Conservation (phyloP, 2,329 filamentous ascomycete genomes). For the Aureobasidium leucospermi region DNA sequence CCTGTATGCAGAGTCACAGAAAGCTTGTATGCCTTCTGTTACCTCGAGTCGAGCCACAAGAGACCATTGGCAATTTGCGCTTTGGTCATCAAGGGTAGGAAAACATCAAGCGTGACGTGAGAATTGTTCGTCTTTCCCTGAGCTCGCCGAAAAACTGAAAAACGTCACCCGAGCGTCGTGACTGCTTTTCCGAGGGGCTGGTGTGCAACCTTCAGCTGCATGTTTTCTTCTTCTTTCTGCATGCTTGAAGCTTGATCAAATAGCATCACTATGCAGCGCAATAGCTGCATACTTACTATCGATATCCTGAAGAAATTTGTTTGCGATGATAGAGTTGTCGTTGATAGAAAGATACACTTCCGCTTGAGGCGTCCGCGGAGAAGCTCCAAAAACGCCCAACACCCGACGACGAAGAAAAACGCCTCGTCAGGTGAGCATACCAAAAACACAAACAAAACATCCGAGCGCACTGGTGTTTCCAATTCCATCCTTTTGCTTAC, state of each 20-base stretch:
- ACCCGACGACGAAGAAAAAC: neutral
- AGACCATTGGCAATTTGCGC: neutral
- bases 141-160: neutral
- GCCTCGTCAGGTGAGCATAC: constrained; percentile 7
- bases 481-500: neutral
- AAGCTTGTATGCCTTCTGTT: neutral
- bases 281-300: too few species aligned
- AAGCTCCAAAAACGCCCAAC: neutral
- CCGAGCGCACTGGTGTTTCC: too few species aligned
- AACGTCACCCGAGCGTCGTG: constrained; percentile 1
- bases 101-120: neutral
- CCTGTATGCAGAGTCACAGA: neutral
- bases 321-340: neutral
- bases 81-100: neutral
- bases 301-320: too few species aligned
- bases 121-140: neutral
- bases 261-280: too few species aligned
- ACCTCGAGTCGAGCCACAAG: neutral
- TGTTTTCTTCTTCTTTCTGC: neutral
- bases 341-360: neutral
- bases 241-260: neutral
- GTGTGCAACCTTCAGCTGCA: neutral
- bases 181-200: neutral
- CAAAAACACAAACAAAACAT: neutral
- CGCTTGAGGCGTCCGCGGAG: neutral